These are phyloP conservation scores for Arxiozyma telluris DNA, from an alignment of 1,139 yeast genomes.

Conservation along the genomic window DNA sequence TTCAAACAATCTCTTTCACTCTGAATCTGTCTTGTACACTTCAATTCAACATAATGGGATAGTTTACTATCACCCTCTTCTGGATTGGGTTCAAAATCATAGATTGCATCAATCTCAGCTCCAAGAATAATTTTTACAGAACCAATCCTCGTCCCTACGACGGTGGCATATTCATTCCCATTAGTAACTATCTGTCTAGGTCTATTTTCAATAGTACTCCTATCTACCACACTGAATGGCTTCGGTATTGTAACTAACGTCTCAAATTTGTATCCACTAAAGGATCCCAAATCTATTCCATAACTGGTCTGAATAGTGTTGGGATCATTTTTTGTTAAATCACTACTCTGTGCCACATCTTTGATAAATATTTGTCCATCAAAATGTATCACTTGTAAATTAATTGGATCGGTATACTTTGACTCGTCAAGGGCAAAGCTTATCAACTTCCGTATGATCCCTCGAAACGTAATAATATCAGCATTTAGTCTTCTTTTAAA, in stretches of 20 bases:
- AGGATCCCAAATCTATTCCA: conserved; percentile 35
- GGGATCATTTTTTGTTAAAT: background rate
- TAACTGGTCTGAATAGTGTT: background rate
- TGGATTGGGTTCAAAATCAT: conserved; percentile 61
- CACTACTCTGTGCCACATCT: conserved; percentile 36
- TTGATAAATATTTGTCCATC: conserved; percentile 83
- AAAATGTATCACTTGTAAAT: conserved; percentile 50
- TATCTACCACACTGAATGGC: conserved; percentile 62
- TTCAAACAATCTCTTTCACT: conserved; percentile 26
- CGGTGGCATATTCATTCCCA: conserved; percentile 68
- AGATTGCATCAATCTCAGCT: conserved; percentile 91
- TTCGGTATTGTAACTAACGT: conserved; percentile 61
- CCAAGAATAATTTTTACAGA: conserved; percentile 60
- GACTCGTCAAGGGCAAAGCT: conserved; percentile 22
- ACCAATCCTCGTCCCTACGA: conserved; percentile 80
- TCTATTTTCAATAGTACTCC: conserved; percentile 60
- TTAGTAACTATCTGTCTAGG: conserved; percentile 49
- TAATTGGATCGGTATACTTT: conserved; percentile 37
- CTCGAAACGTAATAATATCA: conserved; percentile 75
- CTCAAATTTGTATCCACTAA: conserved; percentile 79
- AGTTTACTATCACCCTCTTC: conserved; percentile 35
- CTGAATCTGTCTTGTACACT: conserved; percentile 54
- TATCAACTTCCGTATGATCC: conserved; percentile 45
- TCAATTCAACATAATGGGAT: conserved; percentile 75
- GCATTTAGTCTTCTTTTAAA: conserved; percentile 40